Base-by-base conservation (phyloP, 495 filamentous ascomycete species). In the Xylona heveae region DNA sequence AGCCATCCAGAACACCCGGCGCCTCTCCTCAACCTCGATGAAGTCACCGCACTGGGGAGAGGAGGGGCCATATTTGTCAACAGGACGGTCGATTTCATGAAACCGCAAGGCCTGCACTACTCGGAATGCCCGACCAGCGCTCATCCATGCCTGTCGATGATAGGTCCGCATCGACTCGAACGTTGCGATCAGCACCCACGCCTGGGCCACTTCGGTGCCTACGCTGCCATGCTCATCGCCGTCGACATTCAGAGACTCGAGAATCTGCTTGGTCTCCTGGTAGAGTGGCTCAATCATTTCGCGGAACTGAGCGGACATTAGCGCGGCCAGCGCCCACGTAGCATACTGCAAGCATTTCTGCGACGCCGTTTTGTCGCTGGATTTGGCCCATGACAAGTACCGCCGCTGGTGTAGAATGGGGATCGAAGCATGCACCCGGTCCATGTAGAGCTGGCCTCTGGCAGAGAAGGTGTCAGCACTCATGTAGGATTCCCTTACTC, bases 391-490 rank as follows among this genome's bases (percentile, higher is more conserved):
- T n/a, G 44, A 31, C n/a, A 54, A 48, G 31, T 58, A 58, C n/a
- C 49, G 43, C 32, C 46, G 39, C 33, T 61, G 53, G 36, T 68
- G 59, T 5, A 71, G 43, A 8, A 71, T 62, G 2, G 66, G 66
- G 1, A 58, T 47, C 16, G 59, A 56, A 7, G 60, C 52, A 23
- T 71, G 64, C 3, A 68, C 61, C 19, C 65, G 54, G 27, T 71
- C 66, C 36, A 71, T 68, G 32, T 68, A 71, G 14, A 69, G 42
- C 41, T 66, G 59, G 28, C 69, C 63, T 27, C 55, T 61, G 31
- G 14, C n/a, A n/a, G n/a, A 12, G 12, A 20, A 24, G 14, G 9
- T 30, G 12, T 20, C 15, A 13, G 4, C 10, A 34, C 3, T 9
- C 15, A 26, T 15, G n/a, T n/a, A n/a, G n/a, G n/a, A n/a, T n/a